These are phyloP conservation scores for Areca catechu DNA, from an alignment of 176 grass and related monocot genomes.

Conservation along the genomic window DNA sequence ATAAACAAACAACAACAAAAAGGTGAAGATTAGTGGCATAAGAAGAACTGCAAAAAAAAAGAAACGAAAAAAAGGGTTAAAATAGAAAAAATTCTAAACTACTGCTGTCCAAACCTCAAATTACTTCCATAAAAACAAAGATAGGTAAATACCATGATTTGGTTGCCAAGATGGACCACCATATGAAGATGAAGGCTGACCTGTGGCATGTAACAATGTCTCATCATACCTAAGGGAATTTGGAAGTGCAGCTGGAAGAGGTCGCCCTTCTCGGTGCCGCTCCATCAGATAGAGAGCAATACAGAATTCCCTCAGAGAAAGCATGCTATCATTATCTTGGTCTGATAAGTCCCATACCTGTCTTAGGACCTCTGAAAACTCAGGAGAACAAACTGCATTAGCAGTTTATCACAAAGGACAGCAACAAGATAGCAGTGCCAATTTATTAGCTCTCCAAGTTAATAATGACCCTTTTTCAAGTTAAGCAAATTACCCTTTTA, in stretches of 20 bases:
- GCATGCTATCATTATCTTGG: conserved; percentile 99
- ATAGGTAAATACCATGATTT: conserved; percentile 41
- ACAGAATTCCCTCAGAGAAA: conserved; percentile 96
- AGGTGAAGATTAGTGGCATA: not conserved
- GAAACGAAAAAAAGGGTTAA: conserved; percentile 13
- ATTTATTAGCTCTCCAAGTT: too few relatives aligned
- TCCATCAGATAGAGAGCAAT: conserved; percentile 98
- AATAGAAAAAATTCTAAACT: not conserved
- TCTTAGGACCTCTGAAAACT: conserved; percentile 45
- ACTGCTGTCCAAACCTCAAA: too few relatives aligned
- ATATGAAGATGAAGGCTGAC: conserved; percentile 77
- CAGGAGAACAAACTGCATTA: not conserved
- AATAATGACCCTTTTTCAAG: too few relatives aligned
- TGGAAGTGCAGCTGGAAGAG: conserved; percentile 63
- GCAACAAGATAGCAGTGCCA: too few relatives aligned
- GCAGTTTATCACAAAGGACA: not conserved
- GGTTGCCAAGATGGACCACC: conserved; percentile 68
- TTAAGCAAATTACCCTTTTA: too few relatives aligned
- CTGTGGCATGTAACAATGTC: conserved; percentile 56
- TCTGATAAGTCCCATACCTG: conserved; percentile 99
- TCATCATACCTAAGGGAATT: conserved; percentile 76
- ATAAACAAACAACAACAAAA: conserved; percentile 3
- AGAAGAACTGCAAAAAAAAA: conserved; percentile 13
- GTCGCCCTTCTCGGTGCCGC: conserved; percentile 66
- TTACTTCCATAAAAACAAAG: not conserved